Conservation (phyloP, 495 filamentous ascomycete species). For the Penicillium bovifimosum region DNA sequence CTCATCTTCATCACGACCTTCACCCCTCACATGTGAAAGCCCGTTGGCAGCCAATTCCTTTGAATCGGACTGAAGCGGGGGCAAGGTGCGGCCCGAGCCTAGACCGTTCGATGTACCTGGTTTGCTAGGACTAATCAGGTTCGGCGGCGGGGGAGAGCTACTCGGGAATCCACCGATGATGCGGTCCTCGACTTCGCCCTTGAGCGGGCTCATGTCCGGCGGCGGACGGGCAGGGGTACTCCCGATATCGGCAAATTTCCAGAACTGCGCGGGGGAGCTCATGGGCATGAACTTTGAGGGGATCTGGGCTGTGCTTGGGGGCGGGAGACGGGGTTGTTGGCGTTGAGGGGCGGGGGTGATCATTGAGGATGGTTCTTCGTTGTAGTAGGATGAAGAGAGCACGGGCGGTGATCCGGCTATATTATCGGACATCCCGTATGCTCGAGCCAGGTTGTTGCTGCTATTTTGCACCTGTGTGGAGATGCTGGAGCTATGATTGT, state of each 20-base stretch:
- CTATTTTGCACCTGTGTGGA: slow-evolving; percentile 35
- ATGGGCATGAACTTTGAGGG: slow-evolving; percentile 94
- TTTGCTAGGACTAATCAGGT: slow-evolving; percentile 44
- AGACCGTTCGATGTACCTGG: slow-evolving; percentile 36
- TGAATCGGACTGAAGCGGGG: slow-evolving; percentile 30
- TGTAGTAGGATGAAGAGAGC: slow-evolving; percentile 60
- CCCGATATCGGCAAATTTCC: slow-evolving; percentile 70
- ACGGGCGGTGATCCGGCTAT: slow-evolving; percentile 62
- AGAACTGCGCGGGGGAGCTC: slow-evolving; percentile 94
- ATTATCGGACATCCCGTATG: slow-evolving; percentile 55
- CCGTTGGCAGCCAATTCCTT: slow-evolving; percentile 13
- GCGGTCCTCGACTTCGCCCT: slow-evolving; percentile 41
- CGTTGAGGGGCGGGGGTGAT: slow-evolving; percentile 82
- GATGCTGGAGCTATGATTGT: slow-evolving; percentile 29
- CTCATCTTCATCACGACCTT: slow-evolving; percentile 37
- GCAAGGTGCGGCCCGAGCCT: slow-evolving; percentile 30
- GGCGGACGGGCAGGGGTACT: slow-evolving; percentile 70
- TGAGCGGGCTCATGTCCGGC: slow-evolving; percentile 57
- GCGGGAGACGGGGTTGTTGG: slow-evolving; percentile 75
- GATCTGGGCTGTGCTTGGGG: slow-evolving; percentile 81
- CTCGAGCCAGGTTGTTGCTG: slow-evolving; percentile 46
- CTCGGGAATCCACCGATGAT: slow-evolving; percentile 54
- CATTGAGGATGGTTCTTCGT: slow-evolving; percentile 53
- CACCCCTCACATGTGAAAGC: slow-evolving; percentile 1
- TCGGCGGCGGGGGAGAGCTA: slow-evolving; percentile 56